These are phyloP conservation scores for grape (Vitis vinifera) DNA, from an alignment of 164 flowering plant species.

Conservation along the genomic window DNA sequence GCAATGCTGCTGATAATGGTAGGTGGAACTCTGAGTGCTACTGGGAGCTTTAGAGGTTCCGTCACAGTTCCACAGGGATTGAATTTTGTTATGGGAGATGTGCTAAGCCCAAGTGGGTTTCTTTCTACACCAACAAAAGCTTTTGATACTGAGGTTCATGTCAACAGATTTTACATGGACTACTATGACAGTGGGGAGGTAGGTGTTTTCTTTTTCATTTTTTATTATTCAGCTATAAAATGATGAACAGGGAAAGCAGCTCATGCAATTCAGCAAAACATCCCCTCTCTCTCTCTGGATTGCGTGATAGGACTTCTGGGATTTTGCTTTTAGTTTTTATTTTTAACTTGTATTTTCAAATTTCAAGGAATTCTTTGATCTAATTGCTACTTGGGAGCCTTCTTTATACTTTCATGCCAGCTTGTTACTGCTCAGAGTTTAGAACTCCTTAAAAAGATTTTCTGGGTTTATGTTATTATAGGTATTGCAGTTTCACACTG, in stretches of 20 bases:
- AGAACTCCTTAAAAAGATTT: neutral
- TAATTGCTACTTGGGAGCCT: too few species aligned
- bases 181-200: constrained; percentile 95
- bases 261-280: too few species aligned
- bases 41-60: constrained; percentile 88
- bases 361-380: too few species aligned
- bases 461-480: constrained; percentile 16
- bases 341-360: too few species aligned
- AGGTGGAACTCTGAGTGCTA: constrained; percentile 88
- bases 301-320: too few species aligned
- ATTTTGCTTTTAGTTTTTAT: too few species aligned
- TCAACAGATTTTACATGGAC: constrained; percentile 89
- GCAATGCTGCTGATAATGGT: constrained; percentile 93
- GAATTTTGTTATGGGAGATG: constrained; percentile 90
- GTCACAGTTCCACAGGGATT: constrained; percentile 97
- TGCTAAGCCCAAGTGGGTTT: constrained; percentile 75
- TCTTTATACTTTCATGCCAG: too few species aligned
- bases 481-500: constrained; percentile 87
- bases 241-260: neutral
- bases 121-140: constrained; percentile 77
- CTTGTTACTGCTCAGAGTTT: too few species aligned
- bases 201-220: constrained; percentile 4
- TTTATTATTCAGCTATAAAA: neutral
- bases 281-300: too few species aligned
- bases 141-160: constrained; percentile 93